These are phyloP conservation scores for Rubia peregrina DNA, from an alignment of 305 asterid genomes.

Conservation along the genomic window DNA sequence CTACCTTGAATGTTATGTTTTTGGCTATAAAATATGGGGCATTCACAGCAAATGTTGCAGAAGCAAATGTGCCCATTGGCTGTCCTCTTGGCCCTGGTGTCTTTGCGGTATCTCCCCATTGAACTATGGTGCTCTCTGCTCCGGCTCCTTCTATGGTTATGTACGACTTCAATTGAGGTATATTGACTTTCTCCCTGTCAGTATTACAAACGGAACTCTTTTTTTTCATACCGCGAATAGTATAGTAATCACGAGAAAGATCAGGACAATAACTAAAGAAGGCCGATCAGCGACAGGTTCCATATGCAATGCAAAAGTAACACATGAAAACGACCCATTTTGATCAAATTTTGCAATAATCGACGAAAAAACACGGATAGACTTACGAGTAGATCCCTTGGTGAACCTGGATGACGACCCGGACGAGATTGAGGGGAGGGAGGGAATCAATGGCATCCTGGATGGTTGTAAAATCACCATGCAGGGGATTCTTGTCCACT, in stretches of 20 bases:
- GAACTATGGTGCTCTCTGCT: constrained; percentile 60
- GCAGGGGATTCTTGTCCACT: constrained; percentile 54
- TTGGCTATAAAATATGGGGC: constrained; percentile 74
- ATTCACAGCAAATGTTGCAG: constrained; percentile 91
- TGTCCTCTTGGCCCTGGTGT: constrained; percentile 55
- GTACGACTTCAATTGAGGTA: constrained; percentile 60
- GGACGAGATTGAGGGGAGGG: constrained; percentile 52
- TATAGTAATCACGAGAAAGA: constrained; percentile 5
- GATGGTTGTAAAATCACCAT: constrained; percentile 69
- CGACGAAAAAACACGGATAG: neutral
- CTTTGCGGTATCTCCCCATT: constrained; percentile 89
- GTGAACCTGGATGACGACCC: constrained; percentile 73
- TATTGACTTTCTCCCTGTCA: constrained; percentile 73
- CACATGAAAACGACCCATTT: neutral
- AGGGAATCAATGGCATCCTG: constrained; percentile 82
- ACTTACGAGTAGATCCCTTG: constrained; percentile 86
- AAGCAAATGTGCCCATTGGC: constrained; percentile 79
- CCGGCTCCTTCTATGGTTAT: constrained; percentile 73
- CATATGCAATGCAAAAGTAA: neutral
- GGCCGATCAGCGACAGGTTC: neutral
- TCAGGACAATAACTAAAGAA: constrained; percentile 8
- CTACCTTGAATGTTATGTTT: constrained; percentile 71
- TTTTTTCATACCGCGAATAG: neutral
- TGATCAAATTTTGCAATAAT: neutral
- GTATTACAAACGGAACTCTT: no score